Percentiles rank a stretch among this genome's conserved stretches.
Evolutionary conservation across 768 basidiomycete genomes (phyloP).

Genomic region (Boletus sensibilis): DNA sequence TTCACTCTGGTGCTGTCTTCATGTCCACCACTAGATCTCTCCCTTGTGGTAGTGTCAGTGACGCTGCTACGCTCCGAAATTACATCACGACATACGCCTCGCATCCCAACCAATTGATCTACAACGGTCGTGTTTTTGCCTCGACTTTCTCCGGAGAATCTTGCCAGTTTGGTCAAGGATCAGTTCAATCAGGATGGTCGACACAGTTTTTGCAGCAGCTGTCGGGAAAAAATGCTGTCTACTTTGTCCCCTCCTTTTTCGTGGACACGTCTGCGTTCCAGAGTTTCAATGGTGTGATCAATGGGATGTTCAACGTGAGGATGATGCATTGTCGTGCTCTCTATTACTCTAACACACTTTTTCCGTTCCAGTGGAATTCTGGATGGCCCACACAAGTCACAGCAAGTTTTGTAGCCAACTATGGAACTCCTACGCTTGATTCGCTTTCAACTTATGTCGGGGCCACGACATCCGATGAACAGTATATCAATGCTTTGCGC

Average conservation of each 20-base stretch:
- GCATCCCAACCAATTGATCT: constrained; percentile 60
- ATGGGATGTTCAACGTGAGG: constrained; percentile 61
- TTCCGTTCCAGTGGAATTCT: constrained; percentile 62
- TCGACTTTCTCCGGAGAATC: constrained; percentile 72
- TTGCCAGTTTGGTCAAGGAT: constrained; percentile 63
- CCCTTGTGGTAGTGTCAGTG: constrained; percentile 47
- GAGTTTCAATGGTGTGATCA: constrained; percentile 47
- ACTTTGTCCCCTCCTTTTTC: constrained; percentile 74
- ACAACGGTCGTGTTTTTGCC: constrained; percentile 49
- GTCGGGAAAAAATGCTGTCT: constrained; percentile 44
- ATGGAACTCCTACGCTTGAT: constrained; percentile 17
- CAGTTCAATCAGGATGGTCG: constrained; percentile 54
- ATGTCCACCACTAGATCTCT: constrained; percentile 41
- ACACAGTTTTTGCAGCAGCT: constrained; percentile 50
- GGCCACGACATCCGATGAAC: constrained; percentile 49
- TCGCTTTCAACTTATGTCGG: constrained; percentile 41
- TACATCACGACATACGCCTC: constrained; percentile 53
- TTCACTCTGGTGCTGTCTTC: not conserved
- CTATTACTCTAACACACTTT: constrained; percentile 10
- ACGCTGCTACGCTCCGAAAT: constrained; percentile 50
- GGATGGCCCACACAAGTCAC: constrained; percentile 74
- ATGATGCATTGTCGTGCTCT: constrained; percentile 1
- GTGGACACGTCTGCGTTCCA: constrained; percentile 49
- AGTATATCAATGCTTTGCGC: constrained; percentile 49
- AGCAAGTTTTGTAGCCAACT: constrained; percentile 10